Base-by-base conservation (phyloP, 2,329 filamentous ascomycete species). In the Ophiocordyceps sinensis region DNA sequence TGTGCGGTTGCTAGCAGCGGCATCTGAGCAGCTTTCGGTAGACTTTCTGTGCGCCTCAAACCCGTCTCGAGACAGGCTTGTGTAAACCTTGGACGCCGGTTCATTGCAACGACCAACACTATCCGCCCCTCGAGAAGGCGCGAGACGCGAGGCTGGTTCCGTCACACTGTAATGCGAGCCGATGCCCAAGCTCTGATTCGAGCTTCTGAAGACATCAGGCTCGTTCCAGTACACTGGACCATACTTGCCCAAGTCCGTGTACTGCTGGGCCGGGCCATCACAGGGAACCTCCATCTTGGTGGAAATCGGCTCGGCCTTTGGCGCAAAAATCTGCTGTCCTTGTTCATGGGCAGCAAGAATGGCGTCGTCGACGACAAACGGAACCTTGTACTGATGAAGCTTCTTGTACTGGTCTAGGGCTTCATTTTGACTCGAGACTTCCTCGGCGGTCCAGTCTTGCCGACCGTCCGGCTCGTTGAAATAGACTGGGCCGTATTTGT, bases 31-130 rank as follows among this genome's bases (percentile, higher is more conserved):
- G 23, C 2, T 51, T 39, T 53, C 55, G 32, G 60, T 56, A 5
- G 57, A 54, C 40, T 64, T 61, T 28, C 61, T 58, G 34, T 60
- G 52, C 34, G 47, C 53, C 41, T 63, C 59, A 3, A 57, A 44
- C 29, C 55, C 53, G 38, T 70, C 69, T 21, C 54, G 54, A 29
- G 59, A 53, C 31, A 69, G 53, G 38, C 69, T 66, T 39, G 58
- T 58, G 41, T 66, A 67, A 29, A 51, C 49, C 51, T 62, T 61
- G 19, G 56, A 51, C 6, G 50, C 52, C 8, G 30, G 30, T 31
- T 11, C 30, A 7, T 26, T 26, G 23, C 23, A 26, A 9, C 23
- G 3, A 2, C 3, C 23, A 9, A 9, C 23, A 26, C 6, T 9
- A 26, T 26, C 6, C 23, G 23, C 23, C 23, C 23, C 23, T 26